phyloP scores from a whole-genome alignment of 2,329 filamentous ascomycete species.

The Drechslerella coelobrocha region DNA sequence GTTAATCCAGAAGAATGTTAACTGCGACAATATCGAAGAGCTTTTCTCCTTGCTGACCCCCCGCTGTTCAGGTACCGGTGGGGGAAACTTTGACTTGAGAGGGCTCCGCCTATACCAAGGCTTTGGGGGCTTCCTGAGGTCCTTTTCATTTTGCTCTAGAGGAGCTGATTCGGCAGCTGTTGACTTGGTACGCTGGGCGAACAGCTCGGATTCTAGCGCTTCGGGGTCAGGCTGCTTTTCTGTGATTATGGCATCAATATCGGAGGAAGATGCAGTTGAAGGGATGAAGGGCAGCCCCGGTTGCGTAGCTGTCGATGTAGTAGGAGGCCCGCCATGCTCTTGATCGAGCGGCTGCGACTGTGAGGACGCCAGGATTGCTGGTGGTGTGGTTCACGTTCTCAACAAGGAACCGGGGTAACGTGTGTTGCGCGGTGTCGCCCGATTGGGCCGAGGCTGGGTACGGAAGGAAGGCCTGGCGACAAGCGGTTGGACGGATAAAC shows the following conservation, averaged over 20 bases:
- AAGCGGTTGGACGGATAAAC: too few relatives aligned
- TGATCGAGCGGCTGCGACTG: conserved; percentile 15
- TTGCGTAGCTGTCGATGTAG: neutral
- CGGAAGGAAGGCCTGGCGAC: too few relatives aligned
- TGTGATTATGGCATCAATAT: conserved; percentile 26
- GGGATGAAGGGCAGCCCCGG: neutral
- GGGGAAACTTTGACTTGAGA: conserved; percentile 61
- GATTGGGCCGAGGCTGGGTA: too few relatives aligned
- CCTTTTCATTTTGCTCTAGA: conserved; percentile 24
- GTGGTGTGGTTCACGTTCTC: too few relatives aligned
- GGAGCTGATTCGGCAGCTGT: conserved; percentile 16
- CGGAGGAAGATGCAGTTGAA: conserved; percentile 9
- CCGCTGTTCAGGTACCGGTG: conserved; percentile 66
- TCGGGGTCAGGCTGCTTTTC: conserved; percentile 36
- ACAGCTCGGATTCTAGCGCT: conserved; percentile 16
- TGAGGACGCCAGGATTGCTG: conserved; percentile 43
- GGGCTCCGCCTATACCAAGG: conserved; percentile 61
- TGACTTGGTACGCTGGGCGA: conserved; percentile 22
- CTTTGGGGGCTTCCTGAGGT: conserved; percentile 40
- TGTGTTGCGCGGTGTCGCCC: too few relatives aligned
- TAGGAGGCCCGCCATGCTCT: conserved; percentile 5
- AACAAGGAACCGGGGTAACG: too few relatives aligned
- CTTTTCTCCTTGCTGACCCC: conserved; percentile 75
- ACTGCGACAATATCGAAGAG: conserved; percentile 86
- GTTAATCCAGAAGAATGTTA: conserved; percentile 99